Conservation (phyloP, 208 protist species). For the Leishmania arabica region DNA sequence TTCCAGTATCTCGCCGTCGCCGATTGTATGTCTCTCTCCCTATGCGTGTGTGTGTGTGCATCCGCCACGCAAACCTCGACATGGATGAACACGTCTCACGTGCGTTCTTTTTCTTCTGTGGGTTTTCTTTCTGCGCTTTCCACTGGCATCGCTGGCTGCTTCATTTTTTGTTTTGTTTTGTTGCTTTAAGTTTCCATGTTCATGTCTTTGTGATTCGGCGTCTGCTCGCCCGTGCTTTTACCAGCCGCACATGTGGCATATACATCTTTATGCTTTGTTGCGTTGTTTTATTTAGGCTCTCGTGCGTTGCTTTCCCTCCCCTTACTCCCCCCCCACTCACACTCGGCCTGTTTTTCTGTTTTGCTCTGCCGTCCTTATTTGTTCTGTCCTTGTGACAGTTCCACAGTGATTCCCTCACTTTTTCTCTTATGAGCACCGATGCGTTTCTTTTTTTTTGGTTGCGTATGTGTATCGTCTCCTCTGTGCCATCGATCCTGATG, state of each 20-base stretch:
- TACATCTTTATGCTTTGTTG: too few relatives aligned
- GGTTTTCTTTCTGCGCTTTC: background rate
- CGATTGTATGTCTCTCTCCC: background rate
- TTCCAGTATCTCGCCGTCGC: background rate
- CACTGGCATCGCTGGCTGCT: background rate
- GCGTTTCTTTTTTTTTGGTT: background rate
- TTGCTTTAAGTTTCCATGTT: too few relatives aligned
- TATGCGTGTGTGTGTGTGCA: background rate
- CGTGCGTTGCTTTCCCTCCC: background rate
- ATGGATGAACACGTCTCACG: background rate
- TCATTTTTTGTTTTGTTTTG: too few relatives aligned
- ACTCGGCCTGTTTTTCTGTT: background rate
- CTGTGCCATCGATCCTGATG: background rate
- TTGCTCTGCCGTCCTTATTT: background rate
- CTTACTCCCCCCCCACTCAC: too few relatives aligned
- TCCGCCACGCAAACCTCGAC: background rate
- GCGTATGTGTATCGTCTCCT: background rate
- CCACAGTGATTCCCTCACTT: background rate
- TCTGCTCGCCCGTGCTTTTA: too few relatives aligned
- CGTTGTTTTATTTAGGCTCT: background rate
- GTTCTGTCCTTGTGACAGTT: background rate
- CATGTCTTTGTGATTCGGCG: too few relatives aligned
- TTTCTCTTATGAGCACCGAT: background rate
- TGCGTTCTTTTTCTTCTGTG: constrained; percentile 3
- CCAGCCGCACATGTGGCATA: too few relatives aligned